A percentile compares a stretch with the other conserved stretches of the same genome.
phyloP scores from a whole-genome alignment of 495 filamentous ascomycete genomes.

The Lophium mytilinum region DNA sequence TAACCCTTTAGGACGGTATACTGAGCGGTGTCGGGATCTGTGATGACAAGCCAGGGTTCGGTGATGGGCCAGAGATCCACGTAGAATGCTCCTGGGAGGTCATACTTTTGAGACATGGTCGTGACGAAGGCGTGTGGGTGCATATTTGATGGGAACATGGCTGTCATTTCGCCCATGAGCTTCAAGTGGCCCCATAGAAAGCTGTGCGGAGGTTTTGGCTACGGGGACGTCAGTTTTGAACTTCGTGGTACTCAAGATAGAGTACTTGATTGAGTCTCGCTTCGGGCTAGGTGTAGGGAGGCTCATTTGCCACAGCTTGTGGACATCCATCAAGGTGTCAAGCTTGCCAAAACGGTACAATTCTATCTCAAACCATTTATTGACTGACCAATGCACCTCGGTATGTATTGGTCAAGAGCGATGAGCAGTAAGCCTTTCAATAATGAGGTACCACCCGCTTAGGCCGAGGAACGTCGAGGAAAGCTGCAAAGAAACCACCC shows the following conservation, averaged over 20 bases:
- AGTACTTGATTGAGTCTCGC: too few relatives aligned
- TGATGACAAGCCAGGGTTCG: conserved; percentile 7
- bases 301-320: too few relatives aligned
- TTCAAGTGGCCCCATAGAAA: conserved; percentile 19
- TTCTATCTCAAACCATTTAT: too few relatives aligned
- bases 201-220: conserved; percentile 12
- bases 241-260: neutral
- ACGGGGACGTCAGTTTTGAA: neutral
- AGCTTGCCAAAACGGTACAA: too few relatives aligned
- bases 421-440: too few relatives aligned
- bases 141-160: conserved; percentile 4
- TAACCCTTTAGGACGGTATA: neutral
- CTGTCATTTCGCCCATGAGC: conserved; percentile 9
- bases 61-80: conserved; percentile 19
- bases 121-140: conserved; percentile 6
- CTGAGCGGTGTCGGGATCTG: conserved; percentile 12
- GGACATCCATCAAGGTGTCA: too few relatives aligned
- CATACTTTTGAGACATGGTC: conserved; percentile 8
- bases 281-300: too few relatives aligned
- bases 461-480: too few relatives aligned
- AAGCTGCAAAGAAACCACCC: too few relatives aligned
- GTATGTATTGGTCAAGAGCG: too few relatives aligned
- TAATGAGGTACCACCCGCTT: too few relatives aligned
- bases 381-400: too few relatives aligned
- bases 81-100: conserved; percentile 12